phyloP scores from a whole-genome alignment of 495 filamentous ascomycete species.

The Aspergillus haitiensis region DNA sequence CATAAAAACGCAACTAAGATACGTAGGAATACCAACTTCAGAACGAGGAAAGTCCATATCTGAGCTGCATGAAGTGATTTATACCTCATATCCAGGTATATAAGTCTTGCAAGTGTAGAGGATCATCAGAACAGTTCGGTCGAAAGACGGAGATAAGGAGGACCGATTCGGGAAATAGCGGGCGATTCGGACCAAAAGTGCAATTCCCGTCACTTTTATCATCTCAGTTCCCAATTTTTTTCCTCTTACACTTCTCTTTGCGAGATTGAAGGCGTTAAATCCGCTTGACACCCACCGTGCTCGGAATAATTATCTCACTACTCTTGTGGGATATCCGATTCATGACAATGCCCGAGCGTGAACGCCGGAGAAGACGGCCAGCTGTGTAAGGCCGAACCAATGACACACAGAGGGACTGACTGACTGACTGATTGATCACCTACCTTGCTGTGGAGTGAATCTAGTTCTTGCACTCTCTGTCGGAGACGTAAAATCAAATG shows the following conservation, averaged over 20 bases:
- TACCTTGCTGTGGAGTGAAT: neutral
- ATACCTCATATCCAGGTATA: no score
- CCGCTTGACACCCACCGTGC: no score
- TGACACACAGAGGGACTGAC: neutral
- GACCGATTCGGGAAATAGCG: conserved; percentile 29
- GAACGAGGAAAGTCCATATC: no score
- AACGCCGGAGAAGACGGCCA: conserved; percentile 49
- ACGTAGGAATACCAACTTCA: no score
- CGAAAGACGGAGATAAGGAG: conserved; percentile 5
- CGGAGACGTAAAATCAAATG: conserved; percentile 52
- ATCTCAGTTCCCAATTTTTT: neutral
- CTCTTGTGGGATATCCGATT: no score
- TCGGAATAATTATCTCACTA: no score
- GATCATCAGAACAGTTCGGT: neutral
- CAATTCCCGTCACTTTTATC: conserved; percentile 19
- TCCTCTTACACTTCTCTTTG: conserved; percentile 3
- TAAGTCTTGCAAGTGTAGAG: neutral
- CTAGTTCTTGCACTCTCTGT: conserved; percentile 47
- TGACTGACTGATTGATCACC: conserved; percentile 7
- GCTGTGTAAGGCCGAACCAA: conserved; percentile 38
- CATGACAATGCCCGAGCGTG: conserved; percentile 33
- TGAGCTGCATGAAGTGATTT: no score
- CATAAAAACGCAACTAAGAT: no score
- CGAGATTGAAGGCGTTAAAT: neutral
- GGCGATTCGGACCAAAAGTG: conserved; percentile 28